Evolutionary conservation across 2,329 filamentous ascomycete genomes (phyloP).

Genomic region (Dendryphion nanum): DNA sequence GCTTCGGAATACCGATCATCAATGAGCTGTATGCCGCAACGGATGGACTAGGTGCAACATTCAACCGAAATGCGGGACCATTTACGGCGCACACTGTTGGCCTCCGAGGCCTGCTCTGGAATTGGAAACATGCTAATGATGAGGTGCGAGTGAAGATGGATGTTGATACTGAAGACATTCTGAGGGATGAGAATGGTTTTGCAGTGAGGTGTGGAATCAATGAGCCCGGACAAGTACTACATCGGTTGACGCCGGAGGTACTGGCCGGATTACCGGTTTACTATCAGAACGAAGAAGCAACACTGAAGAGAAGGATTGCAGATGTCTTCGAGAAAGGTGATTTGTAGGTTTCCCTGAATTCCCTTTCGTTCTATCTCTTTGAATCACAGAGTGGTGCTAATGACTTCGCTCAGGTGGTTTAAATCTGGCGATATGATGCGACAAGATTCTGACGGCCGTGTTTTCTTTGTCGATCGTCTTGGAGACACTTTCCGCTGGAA

Average conservation of each 20-base stretch:
- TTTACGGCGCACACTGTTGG: constrained; percentile 36
- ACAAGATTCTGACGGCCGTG: constrained; percentile 32
- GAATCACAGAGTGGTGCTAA: not conserved
- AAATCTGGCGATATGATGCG: constrained; percentile 40
- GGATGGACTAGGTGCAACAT: constrained; percentile 35
- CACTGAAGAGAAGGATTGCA: constrained; percentile 25
- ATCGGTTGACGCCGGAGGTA: constrained; percentile 27
- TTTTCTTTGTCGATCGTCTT: constrained; percentile 39
- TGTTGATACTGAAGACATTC: constrained; percentile 38
- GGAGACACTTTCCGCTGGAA: constrained; percentile 44
- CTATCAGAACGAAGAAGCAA: constrained; percentile 35
- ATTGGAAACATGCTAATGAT: constrained; percentile 23
- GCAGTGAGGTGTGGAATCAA: constrained; percentile 29
- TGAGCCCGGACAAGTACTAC: constrained; percentile 37
- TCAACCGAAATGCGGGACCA: constrained; percentile 32
- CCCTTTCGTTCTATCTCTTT: not conserved
- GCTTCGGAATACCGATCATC: constrained; percentile 40
- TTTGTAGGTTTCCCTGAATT: constrained; percentile 22
- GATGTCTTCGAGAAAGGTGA: constrained; percentile 41
- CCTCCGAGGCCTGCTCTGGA: constrained; percentile 35
- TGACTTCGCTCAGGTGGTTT: constrained; percentile 30
- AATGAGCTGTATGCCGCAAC: constrained; percentile 42
- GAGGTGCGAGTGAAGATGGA: constrained; percentile 39
- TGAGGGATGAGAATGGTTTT: constrained; percentile 35
- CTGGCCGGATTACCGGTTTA: constrained; percentile 25